Base-by-base conservation (phyloP, 2,329 filamentous ascomycete genomes). In the Microsporum ferrugineum region DNA sequence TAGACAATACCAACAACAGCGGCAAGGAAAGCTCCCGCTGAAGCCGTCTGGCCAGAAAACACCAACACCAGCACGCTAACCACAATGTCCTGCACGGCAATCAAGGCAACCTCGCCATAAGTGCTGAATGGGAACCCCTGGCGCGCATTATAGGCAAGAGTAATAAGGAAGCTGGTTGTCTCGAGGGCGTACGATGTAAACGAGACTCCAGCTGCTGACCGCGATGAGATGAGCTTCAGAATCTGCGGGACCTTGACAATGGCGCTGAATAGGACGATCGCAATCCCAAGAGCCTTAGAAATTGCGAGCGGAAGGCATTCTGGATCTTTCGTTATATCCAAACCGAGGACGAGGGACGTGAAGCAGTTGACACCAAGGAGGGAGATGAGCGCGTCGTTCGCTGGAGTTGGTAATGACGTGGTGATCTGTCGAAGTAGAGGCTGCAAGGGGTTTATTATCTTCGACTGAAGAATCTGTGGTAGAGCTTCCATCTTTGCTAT, bases 201-300 rank as follows among this genome's bases (percentile, higher is more conserved):
- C 57, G 86, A 90, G 64, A 99, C 83, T 68, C 94, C 94, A 51
- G 84, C 83, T 33, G 91, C 85, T 57, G 90, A 96, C 69, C 85
- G 83, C 56, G 89, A 91, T 70, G 81, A 81, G 70, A 94, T 76
- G 58, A 99, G 85, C 80, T 99, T 99, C 74, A 96, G 75, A 72
- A 99, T 92, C 79, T 99, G 94, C 0, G 94, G 94, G 31, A 99
- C 85, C 79, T 99, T 99, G 79, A 99, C 91, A 68, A 97, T 85
- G 60, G 89, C 86, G 33, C 88, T 91, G 59, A 91, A 90, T 67
- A 83, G 87, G 71, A 99, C 91, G 76, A 99, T 99, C 73, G 86
- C 94, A 68, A 97, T 87, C 61, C 94, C 92, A 14, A 99, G 85
- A 2, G 82, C 90, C 78, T 99, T 99, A 71, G 89, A 95, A 71